Evolutionary conservation across 805 yeast genomes (phyloP), one percentile per base, ranked within the genome.

Genomic region (Yamadazyma olivae): DNA sequence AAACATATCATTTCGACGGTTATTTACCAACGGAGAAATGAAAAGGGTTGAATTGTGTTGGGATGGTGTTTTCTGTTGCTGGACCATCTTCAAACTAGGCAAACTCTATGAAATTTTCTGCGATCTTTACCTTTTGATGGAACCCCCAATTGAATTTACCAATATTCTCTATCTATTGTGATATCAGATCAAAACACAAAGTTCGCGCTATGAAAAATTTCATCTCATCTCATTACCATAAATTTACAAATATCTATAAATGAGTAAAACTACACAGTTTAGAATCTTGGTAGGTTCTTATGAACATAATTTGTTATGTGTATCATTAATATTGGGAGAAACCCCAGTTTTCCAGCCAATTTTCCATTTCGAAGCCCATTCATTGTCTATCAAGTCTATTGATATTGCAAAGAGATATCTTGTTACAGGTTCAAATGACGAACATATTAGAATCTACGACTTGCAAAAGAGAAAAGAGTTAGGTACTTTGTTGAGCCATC

Each of bases 401-500:
- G 96, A 91, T 44, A 67, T 81, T 15, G 86, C 93, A 19, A 83
- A 77, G 50, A 70, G 96, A 52, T 89, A 88, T 54, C 66, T 93
- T 27, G 97, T 89, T 3, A 84, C 95, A 3, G 99, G 98, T 3
- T 81, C 95, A 3, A 91, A 91, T 56, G 99, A 93, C 57, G 98
- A 93, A 58, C 95, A 87, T 56, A 89, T 93, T 40, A 79, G 95
- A 49, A 85, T 93, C 13, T 93, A 93, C 57, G 99, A 93, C 64
- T 67, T 93, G 43, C 96, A 89, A 53, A 88, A 86, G 55, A 77
- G 99, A 53, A 88, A 88, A 51, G 99, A 93, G 59, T 70, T 93
- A 40, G 99, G 99, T 8, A 87, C 95, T 1, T 63, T 93, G 38
- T 65, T 91, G 52, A 84, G 87, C 33, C 99, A 93, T 53, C 80